Evolutionary conservation across 768 basidiomycete species (phyloP), one percentile per base, ranked within the genome.

Genomic region (Tylopilus intermedius): DNA sequence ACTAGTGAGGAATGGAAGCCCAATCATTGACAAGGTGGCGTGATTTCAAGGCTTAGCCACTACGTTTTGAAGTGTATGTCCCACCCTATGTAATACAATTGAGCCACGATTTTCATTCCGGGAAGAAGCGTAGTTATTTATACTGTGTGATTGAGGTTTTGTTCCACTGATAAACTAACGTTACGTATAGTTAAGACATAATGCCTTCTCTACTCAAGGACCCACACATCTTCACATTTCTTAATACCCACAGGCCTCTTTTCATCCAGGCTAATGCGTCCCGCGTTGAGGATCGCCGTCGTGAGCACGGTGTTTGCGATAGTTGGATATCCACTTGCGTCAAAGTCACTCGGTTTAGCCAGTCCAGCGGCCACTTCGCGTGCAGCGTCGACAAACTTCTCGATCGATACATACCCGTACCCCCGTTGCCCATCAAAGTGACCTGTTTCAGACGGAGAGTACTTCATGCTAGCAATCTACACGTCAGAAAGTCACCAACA

Each of bases 351-450:
- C 21, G 91, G 81, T 65, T 79, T 78, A 47, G 80, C 73, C 49
- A 75, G 65, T 8, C 85, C 82, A 22, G 85, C 82, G 63, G 93
- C 91, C 62, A 94, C 88, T 55, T 77, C 79, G 47, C 85, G 79
- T 40, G 86, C 83, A 15, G 88, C 89, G 65, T 90, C 91, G 66
- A 95, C 75, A 71, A 94, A 94, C 71, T 89, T 94, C 71, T 92
- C 92, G 61, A 94, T 89, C 15, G 90, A 93, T 62, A 94, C 75
- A 67, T 95, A 84, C 55, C 89, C 94, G 68, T 96, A 96, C 14
- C 93, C 93, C 51, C 86, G 81, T 72, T 94, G 94, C 27, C 94
- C 94, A 63, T 95, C 94, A 65, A 96, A 95, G 71, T 91, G 87
- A 6, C 92, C 94, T 51, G 81, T 87, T 72, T 89, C 90, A 49